Evolutionary conservation across 2,329 filamentous ascomycete species (phyloP).

Genomic region (Fonsecaea multimorphosa): DNA sequence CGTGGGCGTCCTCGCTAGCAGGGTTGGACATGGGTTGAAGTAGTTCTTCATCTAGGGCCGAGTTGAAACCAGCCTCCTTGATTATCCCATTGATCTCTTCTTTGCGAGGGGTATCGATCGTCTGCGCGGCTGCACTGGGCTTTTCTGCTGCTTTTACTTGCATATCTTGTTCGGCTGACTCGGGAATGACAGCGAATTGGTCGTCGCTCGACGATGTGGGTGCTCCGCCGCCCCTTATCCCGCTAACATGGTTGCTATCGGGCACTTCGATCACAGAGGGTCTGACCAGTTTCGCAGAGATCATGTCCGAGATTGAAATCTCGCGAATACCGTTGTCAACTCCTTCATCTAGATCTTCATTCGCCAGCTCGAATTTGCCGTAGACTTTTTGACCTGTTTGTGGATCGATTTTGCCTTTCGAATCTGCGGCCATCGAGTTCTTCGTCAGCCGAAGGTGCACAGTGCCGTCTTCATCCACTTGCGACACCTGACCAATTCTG

Average conservation of each 20-base stretch:
- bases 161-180: constrained; percentile 27
- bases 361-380: constrained; percentile 73
- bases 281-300: constrained; percentile 70
- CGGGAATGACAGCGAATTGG: constrained; percentile 29
- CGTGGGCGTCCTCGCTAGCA: neutral
- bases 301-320: constrained; percentile 66
- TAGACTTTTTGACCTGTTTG: constrained; percentile 75
- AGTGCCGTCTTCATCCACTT: constrained; percentile 58
- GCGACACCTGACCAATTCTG: constrained; percentile 70
- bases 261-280: constrained; percentile 40
- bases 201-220: constrained; percentile 19
- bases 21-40: constrained; percentile 23
- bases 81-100: constrained; percentile 55
- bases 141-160: neutral
- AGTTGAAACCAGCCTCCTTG: constrained; percentile 57
- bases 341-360: constrained; percentile 63
- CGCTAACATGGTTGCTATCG: constrained; percentile 34
- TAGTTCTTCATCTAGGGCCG: constrained; percentile 51
- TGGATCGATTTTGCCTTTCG: constrained; percentile 62
- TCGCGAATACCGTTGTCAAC: constrained; percentile 67
- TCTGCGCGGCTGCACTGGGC: constrained; percentile 1
- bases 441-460: constrained; percentile 71
- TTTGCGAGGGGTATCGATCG: constrained; percentile 46
- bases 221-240: constrained; percentile 24
- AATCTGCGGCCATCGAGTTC: constrained; percentile 13